Base-by-base conservation (phyloP, 805 yeast species). In the Cyberlindnera misumaiensis region DNA sequence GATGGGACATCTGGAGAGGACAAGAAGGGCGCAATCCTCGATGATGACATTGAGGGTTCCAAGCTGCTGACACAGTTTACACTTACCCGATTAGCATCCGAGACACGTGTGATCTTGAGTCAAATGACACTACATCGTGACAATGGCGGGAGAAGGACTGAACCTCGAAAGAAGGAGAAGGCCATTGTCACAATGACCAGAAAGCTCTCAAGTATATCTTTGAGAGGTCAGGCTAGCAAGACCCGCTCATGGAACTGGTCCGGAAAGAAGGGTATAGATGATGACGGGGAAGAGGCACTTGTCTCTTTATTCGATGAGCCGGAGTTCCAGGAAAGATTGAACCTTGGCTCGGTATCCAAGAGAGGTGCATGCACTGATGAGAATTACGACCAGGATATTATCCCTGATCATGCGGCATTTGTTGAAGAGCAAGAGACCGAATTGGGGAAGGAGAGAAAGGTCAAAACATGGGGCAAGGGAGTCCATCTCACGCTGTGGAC, bases 101-200 rank as follows among this genome's bases (percentile, higher is more conserved):
- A 42, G 22, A 46, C 50, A 7, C 40, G 28, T 28, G 28, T 18
- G 12, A 26, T 47, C 5, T 45, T 43, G 33, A 43, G 40, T 17
- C 45, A 39, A 11, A 14, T 41, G 15, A 30, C 47, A 5, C 25
- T 33, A 9, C 39, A 35, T 22, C 28, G 22, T 24, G 12, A 35
- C 41, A 10, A 24, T 17, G 29, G 32, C 25, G n/a, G 26, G 35
- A 28, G 10, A 18, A 20, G 11, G 11, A 13, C 24, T 8, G 24
- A 20, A 8, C 8, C 24, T 20, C 24, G 8, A 20, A 20, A 20
- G 24, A 20, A 20, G 24, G 24, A 6, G 24, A 20, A 8, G 24
- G 24, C 24, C 24, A 20, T 5, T 20, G n/a, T n/a, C n/a, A n/a
- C 24, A 5, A 6, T 20, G 24, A 20, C 24, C 24, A 20, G 24